Percentiles rank a stretch among this genome's conserved stretches.
These are phyloP conservation scores for Eutreptiella sp. DNA, from an alignment of 208 protist species.

Conservation along the genomic window DNA sequence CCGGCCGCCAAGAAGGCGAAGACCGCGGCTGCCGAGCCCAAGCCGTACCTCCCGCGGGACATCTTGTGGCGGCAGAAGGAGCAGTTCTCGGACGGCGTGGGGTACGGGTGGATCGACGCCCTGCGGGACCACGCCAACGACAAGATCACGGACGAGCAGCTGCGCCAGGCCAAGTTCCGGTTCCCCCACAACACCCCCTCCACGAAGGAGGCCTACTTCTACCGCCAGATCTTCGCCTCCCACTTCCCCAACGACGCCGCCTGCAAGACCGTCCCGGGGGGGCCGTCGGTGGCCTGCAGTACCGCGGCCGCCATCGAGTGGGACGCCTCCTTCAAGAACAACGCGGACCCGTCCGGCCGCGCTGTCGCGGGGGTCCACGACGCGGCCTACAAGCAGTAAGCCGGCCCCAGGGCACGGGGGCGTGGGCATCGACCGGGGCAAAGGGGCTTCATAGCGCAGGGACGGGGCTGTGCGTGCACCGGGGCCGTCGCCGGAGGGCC, in stretches of 20 bases:
- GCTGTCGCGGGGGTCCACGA: conserved; percentile 16
- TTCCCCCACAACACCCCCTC: conserved; percentile 72
- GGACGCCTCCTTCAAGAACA: conserved; percentile 13
- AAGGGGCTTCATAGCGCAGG: too few species aligned
- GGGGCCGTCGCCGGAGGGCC: too few species aligned
- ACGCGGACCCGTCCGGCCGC: conserved; percentile 8
- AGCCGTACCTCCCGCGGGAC: conserved; percentile 58
- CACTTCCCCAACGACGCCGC: conserved; percentile 38
- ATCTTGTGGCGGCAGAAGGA: conserved; percentile 77
- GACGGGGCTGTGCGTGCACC: too few species aligned
- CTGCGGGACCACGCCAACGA: conserved; percentile 56
- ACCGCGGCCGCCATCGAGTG: too few species aligned
- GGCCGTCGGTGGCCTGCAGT: too few species aligned
- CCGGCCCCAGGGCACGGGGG: too few species aligned
- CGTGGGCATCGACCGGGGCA: too few species aligned
- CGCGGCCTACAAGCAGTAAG: conserved; percentile 14
- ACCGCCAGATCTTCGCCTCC: conserved; percentile 58
- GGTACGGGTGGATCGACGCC: conserved; percentile 79
- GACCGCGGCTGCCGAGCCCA: conserved; percentile 28
- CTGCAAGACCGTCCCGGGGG: too few species aligned
- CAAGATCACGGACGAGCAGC: conserved; percentile 54
- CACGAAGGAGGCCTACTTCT: conserved; percentile 78
- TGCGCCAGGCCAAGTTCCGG: conserved; percentile 34
- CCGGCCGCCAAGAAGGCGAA: conserved; percentile 32
- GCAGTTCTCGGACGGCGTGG: conserved; percentile 73